Base-by-base conservation (phyloP, 2,329 filamentous ascomycete species). In the Tolypocladium nubicola region DNA sequence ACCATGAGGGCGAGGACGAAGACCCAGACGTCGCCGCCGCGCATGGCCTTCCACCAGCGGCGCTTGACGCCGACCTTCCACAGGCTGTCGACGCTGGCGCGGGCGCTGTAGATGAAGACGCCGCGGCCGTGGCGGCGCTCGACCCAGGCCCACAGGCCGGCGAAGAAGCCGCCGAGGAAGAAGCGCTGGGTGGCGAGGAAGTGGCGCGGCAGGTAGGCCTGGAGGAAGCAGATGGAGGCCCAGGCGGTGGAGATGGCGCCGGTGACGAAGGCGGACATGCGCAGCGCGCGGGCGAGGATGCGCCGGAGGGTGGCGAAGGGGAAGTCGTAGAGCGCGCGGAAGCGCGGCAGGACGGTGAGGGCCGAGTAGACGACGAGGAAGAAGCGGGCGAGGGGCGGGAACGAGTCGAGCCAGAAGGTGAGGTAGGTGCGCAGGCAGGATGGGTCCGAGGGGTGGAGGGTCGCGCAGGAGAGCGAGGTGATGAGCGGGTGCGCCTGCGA, bases 21-120 rank as follows among this genome's bases (percentile, higher is more conserved):
- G 4, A 97, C 75, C 75, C 87, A 82, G 6, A 97, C 83, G 71
- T 97, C 93, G 0, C 91, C 91, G 41, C 89, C 88, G 65, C 81
- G 83, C 69, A 94, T 80, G 13, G 89, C 89, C 62, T 81, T 84
- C 90, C 93, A 96, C 84, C 90, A 90, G 1, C 90, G 82, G 39
- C 87, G 79, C 83, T 97, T 97, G 57, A 88, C 83, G n/a, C 92
- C 91, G 0, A 96, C 90, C 76, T 96, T 96, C 90, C 91, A 97
- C 52, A 91, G 72, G 41, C 84, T 89, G 69, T 96, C 89, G 37
- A 96, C 77, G 59, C 87, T 90, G n/a, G 86, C 75, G 2, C 92
- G 81, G 37, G 88, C 84, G 61, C 84, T 86, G 71, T 94, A 94
- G 60, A 97, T 65, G 71, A 95, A 96, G 56, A 89, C 81, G 1